These are phyloP conservation scores for Pleurotus sapidus DNA, from an alignment of 768 basidiomycete genomes.

Conservation along the genomic window DNA sequence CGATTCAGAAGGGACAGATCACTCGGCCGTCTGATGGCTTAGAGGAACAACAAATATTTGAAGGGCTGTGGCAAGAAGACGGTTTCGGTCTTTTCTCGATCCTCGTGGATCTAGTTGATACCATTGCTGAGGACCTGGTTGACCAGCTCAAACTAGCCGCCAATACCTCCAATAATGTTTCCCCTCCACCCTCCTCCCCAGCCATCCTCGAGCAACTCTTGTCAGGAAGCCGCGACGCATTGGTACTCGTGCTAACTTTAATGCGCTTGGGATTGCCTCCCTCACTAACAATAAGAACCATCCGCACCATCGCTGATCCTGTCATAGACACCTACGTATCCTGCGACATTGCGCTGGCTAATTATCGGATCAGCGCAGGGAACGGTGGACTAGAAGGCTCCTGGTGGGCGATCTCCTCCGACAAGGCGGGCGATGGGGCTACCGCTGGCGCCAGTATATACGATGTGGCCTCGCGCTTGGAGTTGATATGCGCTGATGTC, in stretches of 20 bases:
- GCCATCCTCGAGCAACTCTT: conserved; percentile 54
- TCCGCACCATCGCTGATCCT: conserved; percentile 40
- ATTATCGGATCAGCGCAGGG: background rate
- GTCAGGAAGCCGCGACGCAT: conserved; percentile 47
- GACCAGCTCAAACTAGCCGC: background rate
- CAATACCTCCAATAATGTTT: background rate
- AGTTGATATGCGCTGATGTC: background rate
- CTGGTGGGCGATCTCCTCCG: conserved; percentile 1
- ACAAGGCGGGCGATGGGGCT: background rate
- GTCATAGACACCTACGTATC: conserved; percentile 57
- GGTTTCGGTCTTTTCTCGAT: background rate
- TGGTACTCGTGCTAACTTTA: conserved; percentile 42
- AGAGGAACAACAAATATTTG: background rate
- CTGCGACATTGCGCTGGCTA: conserved; percentile 34
- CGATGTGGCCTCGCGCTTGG: background rate
- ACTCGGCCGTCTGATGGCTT: background rate
- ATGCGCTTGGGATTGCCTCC: conserved; percentile 14
- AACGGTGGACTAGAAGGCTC: background rate
- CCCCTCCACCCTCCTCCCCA: background rate
- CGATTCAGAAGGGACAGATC: background rate
- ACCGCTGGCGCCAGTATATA: background rate
- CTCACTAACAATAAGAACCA: conserved; percentile 46
- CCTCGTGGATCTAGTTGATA: background rate
- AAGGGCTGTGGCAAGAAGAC: background rate
- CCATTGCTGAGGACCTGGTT: background rate